These are phyloP conservation scores for Boletus vinaceobasis DNA, from an alignment of 768 basidiomycete genomes.

Conservation along the genomic window DNA sequence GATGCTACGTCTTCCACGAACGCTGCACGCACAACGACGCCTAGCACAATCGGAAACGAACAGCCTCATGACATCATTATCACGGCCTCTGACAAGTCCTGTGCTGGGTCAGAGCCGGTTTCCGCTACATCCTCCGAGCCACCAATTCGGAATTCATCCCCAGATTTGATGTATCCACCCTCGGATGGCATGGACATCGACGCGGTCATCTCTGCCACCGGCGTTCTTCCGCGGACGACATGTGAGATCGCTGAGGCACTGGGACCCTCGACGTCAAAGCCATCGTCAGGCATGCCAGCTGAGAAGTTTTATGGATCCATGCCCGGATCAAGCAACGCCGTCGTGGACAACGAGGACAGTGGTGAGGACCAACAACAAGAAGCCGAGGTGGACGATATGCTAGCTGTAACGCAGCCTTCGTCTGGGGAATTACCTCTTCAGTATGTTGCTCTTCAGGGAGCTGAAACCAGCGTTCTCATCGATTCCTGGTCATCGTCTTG, in stretches of 20 bases:
- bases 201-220: background rate
- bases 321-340: background rate
- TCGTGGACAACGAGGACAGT: constrained; percentile 25
- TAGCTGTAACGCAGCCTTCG: constrained; percentile 19
- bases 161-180: constrained; percentile 16
- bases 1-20: constrained; percentile 16
- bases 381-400: constrained; percentile 31
- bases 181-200: constrained; percentile 31
- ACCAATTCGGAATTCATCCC: constrained; percentile 14
- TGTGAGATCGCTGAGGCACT: background rate
- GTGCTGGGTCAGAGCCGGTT: constrained; percentile 6
- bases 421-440: constrained; percentile 13
- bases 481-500: background rate
- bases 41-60: constrained; percentile 13
- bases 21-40: constrained; percentile 21
- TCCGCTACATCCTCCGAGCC: constrained; percentile 6
- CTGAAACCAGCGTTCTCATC: background rate
- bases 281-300: constrained; percentile 14
- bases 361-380: constrained; percentile 30
- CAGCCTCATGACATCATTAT: constrained; percentile 12
- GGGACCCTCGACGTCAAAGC: constrained; percentile 4
- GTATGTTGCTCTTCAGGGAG: constrained; percentile 14
- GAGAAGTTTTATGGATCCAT: constrained; percentile 22
- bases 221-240: background rate
- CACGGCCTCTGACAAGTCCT: constrained; percentile 12